Percentiles rank a stretch among this genome's conserved stretches.
These are phyloP conservation scores for Chaetomiaceae sp. DNA, from an alignment of 2,329 filamentous ascomycete species.

Conservation along the genomic window DNA sequence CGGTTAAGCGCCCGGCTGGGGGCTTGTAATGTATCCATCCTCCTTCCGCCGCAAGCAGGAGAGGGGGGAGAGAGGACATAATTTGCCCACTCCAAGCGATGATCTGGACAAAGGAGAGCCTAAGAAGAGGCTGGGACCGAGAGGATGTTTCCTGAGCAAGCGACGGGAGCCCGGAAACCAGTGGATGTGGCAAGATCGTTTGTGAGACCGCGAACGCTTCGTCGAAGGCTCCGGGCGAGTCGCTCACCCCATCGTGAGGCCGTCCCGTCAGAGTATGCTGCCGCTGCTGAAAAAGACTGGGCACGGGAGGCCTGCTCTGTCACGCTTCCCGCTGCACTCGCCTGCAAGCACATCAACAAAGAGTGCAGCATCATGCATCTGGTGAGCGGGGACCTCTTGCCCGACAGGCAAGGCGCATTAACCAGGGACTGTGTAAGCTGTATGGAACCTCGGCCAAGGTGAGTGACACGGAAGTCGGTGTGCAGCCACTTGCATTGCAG, in stretches of 20 bases:
- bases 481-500: conserved; percentile 13
- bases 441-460: neutral
- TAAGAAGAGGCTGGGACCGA: no score
- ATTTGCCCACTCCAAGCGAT: neutral
- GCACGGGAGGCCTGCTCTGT: neutral
- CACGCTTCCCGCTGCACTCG: neutral
- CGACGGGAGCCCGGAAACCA: neutral
- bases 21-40: neutral
- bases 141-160: neutral
- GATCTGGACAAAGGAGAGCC: no score
- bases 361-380: neutral
- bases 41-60: neutral
- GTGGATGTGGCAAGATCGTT: neutral
- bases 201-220: neutral
- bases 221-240: neutral
- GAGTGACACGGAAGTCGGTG: conserved; percentile 9
- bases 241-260: neutral
- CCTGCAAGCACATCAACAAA: conserved; percentile 5
- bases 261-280: neutral
- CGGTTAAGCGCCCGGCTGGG: conserved; percentile 3
- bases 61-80: neutral
- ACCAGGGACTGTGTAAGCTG: neutral
- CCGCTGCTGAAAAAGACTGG: neutral
- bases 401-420: neutral
- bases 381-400: neutral